Conservation (phyloP, 2,329 filamentous ascomycete species). For the Fusarium neocosmosporiellum region DNA sequence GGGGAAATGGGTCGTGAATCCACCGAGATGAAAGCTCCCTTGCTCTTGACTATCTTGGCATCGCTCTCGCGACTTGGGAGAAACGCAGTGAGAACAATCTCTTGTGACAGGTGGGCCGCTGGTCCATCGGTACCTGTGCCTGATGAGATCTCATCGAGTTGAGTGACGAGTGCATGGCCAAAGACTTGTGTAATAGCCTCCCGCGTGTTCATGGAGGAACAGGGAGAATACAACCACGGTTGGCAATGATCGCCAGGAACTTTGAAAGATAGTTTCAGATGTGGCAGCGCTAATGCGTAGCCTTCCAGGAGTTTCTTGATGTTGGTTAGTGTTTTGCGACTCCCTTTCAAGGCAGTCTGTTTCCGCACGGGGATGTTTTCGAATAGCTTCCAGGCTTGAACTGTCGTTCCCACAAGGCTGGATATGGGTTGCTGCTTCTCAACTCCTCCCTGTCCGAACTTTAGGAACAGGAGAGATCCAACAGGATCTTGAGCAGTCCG, state of each 20-base stretch:
- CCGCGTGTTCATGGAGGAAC: slow-evolving; percentile 58
- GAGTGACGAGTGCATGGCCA: slow-evolving; percentile 64
- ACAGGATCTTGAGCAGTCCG: slow-evolving; percentile 70
- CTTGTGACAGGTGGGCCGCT: background rate
- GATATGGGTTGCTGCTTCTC: slow-evolving; percentile 51
- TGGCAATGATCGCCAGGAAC: slow-evolving; percentile 65
- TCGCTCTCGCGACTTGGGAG: slow-evolving; percentile 65
- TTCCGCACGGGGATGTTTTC: slow-evolving; percentile 71
- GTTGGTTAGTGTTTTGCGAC: slow-evolving; percentile 64
- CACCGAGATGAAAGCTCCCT: slow-evolving; percentile 73
- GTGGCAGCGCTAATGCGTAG: slow-evolving; percentile 74
- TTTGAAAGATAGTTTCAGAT: slow-evolving; percentile 70
- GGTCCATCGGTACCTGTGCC: background rate
- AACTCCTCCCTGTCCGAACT: slow-evolving; percentile 46
- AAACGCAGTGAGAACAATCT: slow-evolving; percentile 54
- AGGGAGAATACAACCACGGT: slow-evolving; percentile 72
- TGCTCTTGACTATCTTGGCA: slow-evolving; percentile 53
- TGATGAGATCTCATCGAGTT: slow-evolving; percentile 61
- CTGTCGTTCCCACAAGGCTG: slow-evolving; percentile 75
- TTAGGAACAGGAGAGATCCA: slow-evolving; percentile 62
- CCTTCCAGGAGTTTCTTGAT: slow-evolving; percentile 71
- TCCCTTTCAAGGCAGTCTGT: slow-evolving; percentile 67
- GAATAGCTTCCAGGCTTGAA: slow-evolving; percentile 71
- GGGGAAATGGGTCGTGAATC: slow-evolving; percentile 73
- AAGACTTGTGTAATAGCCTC: slow-evolving; percentile 73